These are phyloP conservation scores for Wickerhamomyces tratensis DNA, from an alignment of 805 yeast species.

Conservation along the genomic window DNA sequence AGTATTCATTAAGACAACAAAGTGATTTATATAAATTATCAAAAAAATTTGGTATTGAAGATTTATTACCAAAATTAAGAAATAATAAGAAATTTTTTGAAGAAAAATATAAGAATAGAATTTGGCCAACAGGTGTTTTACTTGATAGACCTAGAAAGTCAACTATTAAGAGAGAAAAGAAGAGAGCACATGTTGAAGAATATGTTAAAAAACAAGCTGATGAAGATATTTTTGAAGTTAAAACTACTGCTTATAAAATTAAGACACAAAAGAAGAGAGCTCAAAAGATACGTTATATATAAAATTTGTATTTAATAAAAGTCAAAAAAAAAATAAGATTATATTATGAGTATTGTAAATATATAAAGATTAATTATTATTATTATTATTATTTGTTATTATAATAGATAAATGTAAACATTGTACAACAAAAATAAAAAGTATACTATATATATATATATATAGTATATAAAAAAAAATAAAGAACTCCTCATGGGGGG, in stretches of 20 bases:
- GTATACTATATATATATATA: too few relatives aligned
- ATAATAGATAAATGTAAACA: too few relatives aligned
- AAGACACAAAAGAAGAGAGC: not conserved
- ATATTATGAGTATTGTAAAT: too few relatives aligned
- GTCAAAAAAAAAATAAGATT: too few relatives aligned
- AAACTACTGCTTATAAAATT: constrained; percentile 15
- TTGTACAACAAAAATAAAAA: too few relatives aligned
- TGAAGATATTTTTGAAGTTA: constrained; percentile 51
- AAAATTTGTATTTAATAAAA: too few relatives aligned
- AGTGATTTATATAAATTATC: constrained; percentile 81
- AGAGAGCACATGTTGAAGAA: constrained; percentile 49
- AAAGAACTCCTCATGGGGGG: constrained; percentile 22
- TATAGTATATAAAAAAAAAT: too few relatives aligned
- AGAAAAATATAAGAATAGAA: constrained; percentile 64
- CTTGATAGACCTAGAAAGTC: constrained; percentile 59
- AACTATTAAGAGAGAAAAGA: constrained; percentile 53
- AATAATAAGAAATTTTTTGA: constrained; percentile 57
- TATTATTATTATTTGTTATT: too few relatives aligned
- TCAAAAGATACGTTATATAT: not conserved
- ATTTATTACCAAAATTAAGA: constrained; percentile 53
- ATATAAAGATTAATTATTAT: too few relatives aligned
- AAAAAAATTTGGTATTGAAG: constrained; percentile 67
- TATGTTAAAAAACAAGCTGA: constrained; percentile 62
- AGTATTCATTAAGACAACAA: constrained; percentile 72
- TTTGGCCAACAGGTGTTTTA: constrained; percentile 66